Percentiles rank a stretch among this genome's conserved stretches.
phyloP scores from a whole-genome alignment of 2,329 filamentous ascomycete species.

The Phyllosticta paracitricarpa region DNA sequence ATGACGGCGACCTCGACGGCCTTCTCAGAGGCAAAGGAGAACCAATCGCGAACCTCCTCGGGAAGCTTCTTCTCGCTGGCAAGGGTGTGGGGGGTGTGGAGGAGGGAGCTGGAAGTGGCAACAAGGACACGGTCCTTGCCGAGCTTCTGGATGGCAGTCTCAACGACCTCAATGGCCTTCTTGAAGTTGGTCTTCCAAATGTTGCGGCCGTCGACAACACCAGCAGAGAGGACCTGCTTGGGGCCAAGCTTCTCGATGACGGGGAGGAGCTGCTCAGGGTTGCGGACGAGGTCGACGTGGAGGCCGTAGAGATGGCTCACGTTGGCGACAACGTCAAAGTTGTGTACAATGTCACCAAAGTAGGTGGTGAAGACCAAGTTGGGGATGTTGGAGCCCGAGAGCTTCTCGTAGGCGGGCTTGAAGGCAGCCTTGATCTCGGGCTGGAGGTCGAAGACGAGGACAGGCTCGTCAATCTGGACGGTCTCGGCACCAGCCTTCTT shows the following conservation, averaged over 20 bases:
- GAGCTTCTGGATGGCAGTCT: slow-evolving; percentile 86
- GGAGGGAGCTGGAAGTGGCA: slow-evolving; percentile 91
- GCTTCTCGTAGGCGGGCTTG: slow-evolving; percentile 93
- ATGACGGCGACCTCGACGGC: slow-evolving; percentile 80
- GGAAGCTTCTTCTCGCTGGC: slow-evolving; percentile 98
- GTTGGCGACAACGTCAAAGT: slow-evolving; percentile 79
- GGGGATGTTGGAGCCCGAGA: slow-evolving; percentile 71
- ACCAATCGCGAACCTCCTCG: slow-evolving; percentile 90
- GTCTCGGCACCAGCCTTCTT: slow-evolving; percentile 93
- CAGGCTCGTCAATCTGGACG: slow-evolving; percentile 96
- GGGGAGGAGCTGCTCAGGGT: slow-evolving; percentile 91
- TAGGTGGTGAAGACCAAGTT: slow-evolving; percentile 90
- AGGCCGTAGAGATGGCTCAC: slow-evolving; percentile 66
- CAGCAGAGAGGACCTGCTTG: slow-evolving; percentile 83
- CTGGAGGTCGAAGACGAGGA: slow-evolving; percentile 89
- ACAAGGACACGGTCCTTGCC: slow-evolving; percentile 97
- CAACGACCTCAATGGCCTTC: slow-evolving; percentile 80
- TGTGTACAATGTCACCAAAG: slow-evolving; percentile 99
- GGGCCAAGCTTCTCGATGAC: slow-evolving; percentile 74
- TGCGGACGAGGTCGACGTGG: slow-evolving; percentile 93
- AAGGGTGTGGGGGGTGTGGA: slow-evolving; percentile 97
- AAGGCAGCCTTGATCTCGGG: slow-evolving; percentile 89
- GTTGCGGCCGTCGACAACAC: slow-evolving; percentile 97
- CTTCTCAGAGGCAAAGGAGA: slow-evolving; percentile 97
- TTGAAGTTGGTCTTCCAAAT: slow-evolving; percentile 99